phyloP scores from a whole-genome alignment of 208 protist species.

The Leishmania tarentolae region DNA sequence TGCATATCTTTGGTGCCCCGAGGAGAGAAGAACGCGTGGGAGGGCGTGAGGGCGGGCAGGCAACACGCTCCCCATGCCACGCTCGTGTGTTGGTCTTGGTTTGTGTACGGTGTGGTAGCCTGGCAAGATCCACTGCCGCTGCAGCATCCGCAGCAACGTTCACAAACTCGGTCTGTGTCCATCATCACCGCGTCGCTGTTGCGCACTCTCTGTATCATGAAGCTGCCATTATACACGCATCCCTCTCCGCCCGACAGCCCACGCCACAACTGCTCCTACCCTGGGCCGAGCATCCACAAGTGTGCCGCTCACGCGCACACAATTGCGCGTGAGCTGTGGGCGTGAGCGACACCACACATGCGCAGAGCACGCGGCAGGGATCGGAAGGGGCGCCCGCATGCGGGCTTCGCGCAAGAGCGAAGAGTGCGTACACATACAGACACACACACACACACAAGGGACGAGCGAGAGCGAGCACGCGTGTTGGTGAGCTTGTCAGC shows the following conservation, averaged over 20 bases:
- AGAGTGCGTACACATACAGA: too few relatives aligned
- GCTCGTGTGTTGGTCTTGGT: neutral
- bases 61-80: too few relatives aligned
- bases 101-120: neutral
- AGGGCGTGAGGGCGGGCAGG: too few relatives aligned
- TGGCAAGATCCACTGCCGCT: neutral
- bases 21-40: too few relatives aligned
- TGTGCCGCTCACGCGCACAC: neutral
- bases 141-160: neutral
- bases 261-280: neutral
- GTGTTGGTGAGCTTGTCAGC: too few relatives aligned
- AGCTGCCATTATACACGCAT: neutral
- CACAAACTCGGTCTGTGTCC: neutral
- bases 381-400: too few relatives aligned
- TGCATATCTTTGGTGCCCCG: too few relatives aligned
- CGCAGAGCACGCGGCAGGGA: too few relatives aligned
- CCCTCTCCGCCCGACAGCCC: neutral
- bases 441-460: too few relatives aligned
- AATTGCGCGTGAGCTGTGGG: too few relatives aligned
- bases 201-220: neutral
- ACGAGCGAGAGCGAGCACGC: too few relatives aligned
- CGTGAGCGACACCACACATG: neutral
- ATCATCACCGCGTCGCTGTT: neutral
- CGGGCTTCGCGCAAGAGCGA: too few relatives aligned
- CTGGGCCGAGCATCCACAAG: neutral